Base-by-base conservation (phyloP, 352 stramenopile genomes). In the Blastocystis sp. region DNA sequence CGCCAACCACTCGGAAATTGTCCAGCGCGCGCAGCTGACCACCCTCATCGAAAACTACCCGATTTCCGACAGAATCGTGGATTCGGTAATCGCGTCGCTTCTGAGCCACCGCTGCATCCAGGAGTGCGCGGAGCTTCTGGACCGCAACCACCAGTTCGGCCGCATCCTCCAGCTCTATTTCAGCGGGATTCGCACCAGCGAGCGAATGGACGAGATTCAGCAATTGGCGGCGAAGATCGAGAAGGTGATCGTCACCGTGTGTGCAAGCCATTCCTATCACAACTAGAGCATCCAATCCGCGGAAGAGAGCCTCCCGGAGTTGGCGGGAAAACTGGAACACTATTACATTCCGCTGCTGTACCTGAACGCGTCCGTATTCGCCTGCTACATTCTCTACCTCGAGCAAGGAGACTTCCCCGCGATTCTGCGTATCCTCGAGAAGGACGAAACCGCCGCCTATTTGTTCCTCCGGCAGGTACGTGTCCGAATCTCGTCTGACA, bases 301-400 rank as follows among this genome's bases (percentile, higher is more conserved):
- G 28, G 7, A 68, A 34, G 57, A 3, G 17, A 2, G 52, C 48
- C 28, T 66, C 21, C 1, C 28, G 21, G 19, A 21, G 40, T 48
- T 84, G 2, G 52, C 52, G n/a, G 74, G 34, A 17, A 17, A 52
- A 9, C 4, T 84, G 9, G 7, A 54, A 40, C 74, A 38, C 17
- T 68, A 59, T 57, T 68, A n/a, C 28, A 19, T 45, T 38, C 74
- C 61, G 9, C 74, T 84, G 2, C 40, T 84, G 24, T 68, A 57
- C 57, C 66, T 61, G 38, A 28, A 69, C 24, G 57, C 38, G 34
- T 17, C 34, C 19, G 34, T 68, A 1, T 68, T 52, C 38, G 48
- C 74, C 4, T 45, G 24, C 28, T 84, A 84, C 48, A 14, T 68
- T 7, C 42, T 84, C 0, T 38, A 59, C 19, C 19, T 84, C 2